Percentiles rank a stretch among this genome's conserved stretches.
Evolutionary conservation across 164 flowering plant genomes (phyloP).

Genomic region (Malania oleifera): DNA sequence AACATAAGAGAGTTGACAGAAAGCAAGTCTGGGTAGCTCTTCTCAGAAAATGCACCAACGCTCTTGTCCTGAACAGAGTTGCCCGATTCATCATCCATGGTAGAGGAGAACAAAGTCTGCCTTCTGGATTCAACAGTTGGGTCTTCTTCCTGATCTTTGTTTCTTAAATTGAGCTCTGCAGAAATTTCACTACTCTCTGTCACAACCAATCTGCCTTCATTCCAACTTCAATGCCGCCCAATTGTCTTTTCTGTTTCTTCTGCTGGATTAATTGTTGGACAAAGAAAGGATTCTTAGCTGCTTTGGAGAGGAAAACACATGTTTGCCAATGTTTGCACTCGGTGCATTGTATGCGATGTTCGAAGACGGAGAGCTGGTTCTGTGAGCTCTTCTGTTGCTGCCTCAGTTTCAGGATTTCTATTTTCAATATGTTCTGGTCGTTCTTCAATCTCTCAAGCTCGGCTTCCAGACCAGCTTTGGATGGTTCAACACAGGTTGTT

Average conservation of each 20-base stretch:
- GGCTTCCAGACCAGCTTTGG: slow-evolving; percentile 22
- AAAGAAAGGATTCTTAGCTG: slow-evolving; percentile 33
- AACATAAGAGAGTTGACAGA: slow-evolving; percentile 26
- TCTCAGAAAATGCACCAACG: slow-evolving; percentile 1
- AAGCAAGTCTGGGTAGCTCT: slow-evolving; percentile 10
- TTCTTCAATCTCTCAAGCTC: slow-evolving; percentile 49
- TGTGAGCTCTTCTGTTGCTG: slow-evolving; percentile 46
- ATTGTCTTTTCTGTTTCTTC: slow-evolving; percentile 24
- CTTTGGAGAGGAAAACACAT: slow-evolving; percentile 42
- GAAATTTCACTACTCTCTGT: slow-evolving; percentile 17
- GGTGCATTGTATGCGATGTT: slow-evolving; percentile 33
- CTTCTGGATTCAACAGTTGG: slow-evolving; percentile 20
- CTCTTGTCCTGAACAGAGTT: slow-evolving; percentile 6
- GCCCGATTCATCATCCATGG: slow-evolving; percentile 13
- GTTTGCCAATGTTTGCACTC: slow-evolving; percentile 50
- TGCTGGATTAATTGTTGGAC: slow-evolving; percentile 31
- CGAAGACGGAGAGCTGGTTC: slow-evolving; percentile 26
- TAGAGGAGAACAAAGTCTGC: slow-evolving; percentile 9
- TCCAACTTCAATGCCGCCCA: slow-evolving; percentile 17
- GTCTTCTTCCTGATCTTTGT: slow-evolving; percentile 16
- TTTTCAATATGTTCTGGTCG: slow-evolving; percentile 35
- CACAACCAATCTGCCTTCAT: slow-evolving; percentile 35
- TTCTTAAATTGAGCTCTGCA: slow-evolving; percentile 11
- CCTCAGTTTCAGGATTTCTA: slow-evolving; percentile 48
- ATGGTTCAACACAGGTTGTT: slow-evolving; percentile 17